Percentiles rank a stretch among this genome's conserved stretches.
These are phyloP conservation scores for Arachis stenosperma DNA, from an alignment of 306 rosid genomes.

Conservation along the genomic window DNA sequence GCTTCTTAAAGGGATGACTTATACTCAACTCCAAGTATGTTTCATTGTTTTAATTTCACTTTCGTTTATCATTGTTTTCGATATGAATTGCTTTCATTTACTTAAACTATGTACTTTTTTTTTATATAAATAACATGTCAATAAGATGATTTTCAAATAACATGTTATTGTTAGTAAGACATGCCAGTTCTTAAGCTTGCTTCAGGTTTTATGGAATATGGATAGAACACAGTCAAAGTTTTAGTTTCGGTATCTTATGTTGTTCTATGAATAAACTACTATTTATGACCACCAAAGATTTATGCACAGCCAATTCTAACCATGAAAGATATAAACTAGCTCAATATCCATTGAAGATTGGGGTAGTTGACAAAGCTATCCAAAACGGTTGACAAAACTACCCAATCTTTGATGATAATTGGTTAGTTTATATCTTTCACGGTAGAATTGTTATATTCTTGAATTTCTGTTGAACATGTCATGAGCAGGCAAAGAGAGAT, in stretches of 20 bases:
- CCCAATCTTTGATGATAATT: background rate
- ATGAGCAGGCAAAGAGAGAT: background rate
- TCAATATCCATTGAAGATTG: too few relatives aligned
- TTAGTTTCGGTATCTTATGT: too few relatives aligned
- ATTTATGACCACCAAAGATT: too few relatives aligned
- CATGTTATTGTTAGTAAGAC: background rate
- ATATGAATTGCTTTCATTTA: background rate
- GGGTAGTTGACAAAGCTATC: too few relatives aligned
- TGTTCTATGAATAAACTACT: too few relatives aligned
- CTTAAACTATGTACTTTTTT: background rate
- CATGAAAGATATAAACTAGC: too few relatives aligned
- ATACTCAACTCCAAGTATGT: constrained; percentile 73
- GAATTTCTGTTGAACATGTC: constrained; percentile 13
- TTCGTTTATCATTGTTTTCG: background rate
- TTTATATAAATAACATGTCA: too few relatives aligned
- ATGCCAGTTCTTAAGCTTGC: background rate
- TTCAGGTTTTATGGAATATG: too few relatives aligned
- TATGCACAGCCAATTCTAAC: too few relatives aligned
- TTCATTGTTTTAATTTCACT: background rate
- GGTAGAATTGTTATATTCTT: background rate
- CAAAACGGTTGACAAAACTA: too few relatives aligned
- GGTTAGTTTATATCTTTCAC: background rate
- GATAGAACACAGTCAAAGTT: too few relatives aligned
- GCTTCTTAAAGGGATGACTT: constrained; percentile 81
- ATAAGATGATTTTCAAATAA: background rate